These are phyloP conservation scores for Solanum lycopersicoides DNA, from an alignment of 257 asterid species.

Conservation along the genomic window DNA sequence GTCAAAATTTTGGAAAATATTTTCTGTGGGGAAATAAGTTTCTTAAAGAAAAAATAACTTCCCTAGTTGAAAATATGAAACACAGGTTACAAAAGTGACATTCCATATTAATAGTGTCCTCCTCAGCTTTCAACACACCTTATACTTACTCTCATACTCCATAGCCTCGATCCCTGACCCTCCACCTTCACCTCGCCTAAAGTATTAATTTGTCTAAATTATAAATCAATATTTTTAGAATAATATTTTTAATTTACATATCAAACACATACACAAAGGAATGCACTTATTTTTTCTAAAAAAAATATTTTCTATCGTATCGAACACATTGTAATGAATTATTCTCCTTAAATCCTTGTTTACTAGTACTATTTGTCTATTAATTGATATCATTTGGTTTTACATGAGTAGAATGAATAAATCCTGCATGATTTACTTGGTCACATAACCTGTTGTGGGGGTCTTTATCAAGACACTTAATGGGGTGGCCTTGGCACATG, in stretches of 20 bases:
- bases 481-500: background rate
- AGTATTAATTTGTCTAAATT: background rate
- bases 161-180: background rate
- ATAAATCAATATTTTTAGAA: background rate
- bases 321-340: background rate
- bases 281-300: too few relatives aligned
- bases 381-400: background rate
- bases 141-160: too few relatives aligned
- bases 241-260: too few relatives aligned
- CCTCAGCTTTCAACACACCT: background rate
- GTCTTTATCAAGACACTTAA: background rate
- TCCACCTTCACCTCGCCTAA: background rate
- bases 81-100: too few relatives aligned
- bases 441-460: background rate
- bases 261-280: background rate
- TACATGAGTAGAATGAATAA: background rate
- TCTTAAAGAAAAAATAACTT: too few relatives aligned
- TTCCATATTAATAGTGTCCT: too few relatives aligned
- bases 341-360: background rate
- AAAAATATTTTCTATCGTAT: background rate
- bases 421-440: background rate
- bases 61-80: too few relatives aligned
- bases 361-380: too few relatives aligned
- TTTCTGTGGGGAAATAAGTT: background rate
- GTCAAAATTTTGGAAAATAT: too few relatives aligned